These are phyloP conservation scores for Paramecium biaurelia DNA, from an alignment of 73 alveolate species.

Conservation along the genomic window DNA sequence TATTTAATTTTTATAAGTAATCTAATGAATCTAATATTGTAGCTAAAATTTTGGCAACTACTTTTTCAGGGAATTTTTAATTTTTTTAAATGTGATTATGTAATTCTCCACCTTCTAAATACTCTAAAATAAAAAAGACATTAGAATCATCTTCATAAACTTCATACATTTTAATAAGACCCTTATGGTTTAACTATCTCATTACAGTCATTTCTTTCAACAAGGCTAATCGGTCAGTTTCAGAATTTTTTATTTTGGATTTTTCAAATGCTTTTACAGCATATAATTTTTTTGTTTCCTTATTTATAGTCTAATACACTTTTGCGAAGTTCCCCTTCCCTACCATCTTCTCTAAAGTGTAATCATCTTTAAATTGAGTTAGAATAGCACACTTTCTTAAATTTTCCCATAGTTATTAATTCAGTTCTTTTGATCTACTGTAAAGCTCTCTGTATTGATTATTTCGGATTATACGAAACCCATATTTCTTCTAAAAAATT, in stretches of 20 bases:
- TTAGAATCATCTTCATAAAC: constrained; percentile 67
- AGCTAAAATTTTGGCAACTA: constrained; percentile 55
- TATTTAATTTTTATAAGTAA: constrained; percentile 15
- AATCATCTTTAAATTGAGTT: background rate
- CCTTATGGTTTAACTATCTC: constrained; percentile 51
- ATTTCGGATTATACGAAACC: constrained; percentile 1
- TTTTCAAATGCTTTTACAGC: constrained; percentile 59
- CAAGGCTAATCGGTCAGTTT: constrained; percentile 10
- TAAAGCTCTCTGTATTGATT: background rate
- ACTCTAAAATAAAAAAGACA: constrained; percentile 69
- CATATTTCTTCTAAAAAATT: constrained; percentile 6
- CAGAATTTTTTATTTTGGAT: constrained; percentile 11
- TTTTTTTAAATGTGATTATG: constrained; percentile 55
- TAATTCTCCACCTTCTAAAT: constrained; percentile 71
- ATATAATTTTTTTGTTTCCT: constrained; percentile 18
- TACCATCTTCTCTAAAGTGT: background rate
- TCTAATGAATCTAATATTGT: constrained; percentile 56
- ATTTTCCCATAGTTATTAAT: background rate
- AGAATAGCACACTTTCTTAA: background rate
- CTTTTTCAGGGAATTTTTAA: constrained; percentile 64
- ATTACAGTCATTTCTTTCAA: constrained; percentile 54
- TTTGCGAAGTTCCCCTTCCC: constrained; percentile 28
- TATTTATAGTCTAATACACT: constrained; percentile 33
- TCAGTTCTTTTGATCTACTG: constrained; percentile 17
- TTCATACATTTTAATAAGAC: constrained; percentile 47